phyloP scores from a whole-genome alignment of 2,329 filamentous ascomycete genomes.

The Colletotrichum zoysiae region DNA sequence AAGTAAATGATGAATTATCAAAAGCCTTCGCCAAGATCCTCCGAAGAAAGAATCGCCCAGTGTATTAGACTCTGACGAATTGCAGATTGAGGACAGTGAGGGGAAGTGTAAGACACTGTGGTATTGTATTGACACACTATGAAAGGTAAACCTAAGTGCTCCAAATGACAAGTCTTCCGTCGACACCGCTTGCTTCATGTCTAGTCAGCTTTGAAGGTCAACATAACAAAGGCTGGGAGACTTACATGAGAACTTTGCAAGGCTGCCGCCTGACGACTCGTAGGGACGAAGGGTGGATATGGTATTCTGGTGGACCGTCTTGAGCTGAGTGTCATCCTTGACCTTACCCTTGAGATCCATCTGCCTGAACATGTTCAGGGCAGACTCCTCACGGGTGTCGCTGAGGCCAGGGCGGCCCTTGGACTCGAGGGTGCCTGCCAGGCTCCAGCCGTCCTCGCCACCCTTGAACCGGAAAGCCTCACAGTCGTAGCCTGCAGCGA shows the following conservation, averaged over 20 bases:
- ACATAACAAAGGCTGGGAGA: constrained; percentile 45
- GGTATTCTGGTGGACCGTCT: constrained; percentile 97
- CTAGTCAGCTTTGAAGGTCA: constrained; percentile 43
- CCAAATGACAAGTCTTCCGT: constrained; percentile 87
- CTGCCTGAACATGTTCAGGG: constrained; percentile 97
- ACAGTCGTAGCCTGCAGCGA: constrained; percentile 91
- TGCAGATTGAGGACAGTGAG: neutral
- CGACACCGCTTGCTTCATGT: constrained; percentile 79
- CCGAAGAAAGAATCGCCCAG: neutral
- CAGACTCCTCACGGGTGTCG: constrained; percentile 84
- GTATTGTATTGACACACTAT: constrained; percentile 35
- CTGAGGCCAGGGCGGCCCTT: constrained; percentile 74
- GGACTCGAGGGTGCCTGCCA: constrained; percentile 83
- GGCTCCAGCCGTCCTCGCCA: constrained; percentile 82
- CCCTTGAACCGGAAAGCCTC: constrained; percentile 93
- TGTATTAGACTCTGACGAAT: too few species aligned
- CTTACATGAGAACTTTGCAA: constrained; percentile 90
- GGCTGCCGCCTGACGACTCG: constrained; percentile 71
- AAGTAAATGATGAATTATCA: neutral
- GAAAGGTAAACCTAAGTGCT: constrained; percentile 62
- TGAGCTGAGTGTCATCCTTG: constrained; percentile 93
- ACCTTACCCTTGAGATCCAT: constrained; percentile 98
- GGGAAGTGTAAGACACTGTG: constrained; percentile 22
- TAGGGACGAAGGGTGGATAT: constrained; percentile 87
- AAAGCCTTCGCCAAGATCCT: neutral